Base-by-base conservation (phyloP, 768 basidiomycete genomes). In the Coprinopsis cinerea region DNA sequence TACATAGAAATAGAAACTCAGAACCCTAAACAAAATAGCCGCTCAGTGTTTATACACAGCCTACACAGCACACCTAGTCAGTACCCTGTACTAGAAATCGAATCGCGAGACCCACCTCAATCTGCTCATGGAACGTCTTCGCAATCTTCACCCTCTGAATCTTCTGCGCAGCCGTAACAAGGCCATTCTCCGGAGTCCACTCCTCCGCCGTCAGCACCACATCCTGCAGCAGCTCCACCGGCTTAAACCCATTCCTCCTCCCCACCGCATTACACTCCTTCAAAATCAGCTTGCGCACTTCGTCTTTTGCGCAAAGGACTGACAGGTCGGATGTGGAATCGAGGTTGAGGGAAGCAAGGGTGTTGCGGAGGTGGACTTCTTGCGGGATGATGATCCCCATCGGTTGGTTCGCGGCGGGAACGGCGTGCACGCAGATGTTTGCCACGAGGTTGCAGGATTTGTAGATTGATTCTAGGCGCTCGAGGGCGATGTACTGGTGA, bases 171-270 rank as follows among this genome's bases (percentile, higher is more conserved):
- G 68, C 68, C 2, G 92, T 94, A 41, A 93, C 81, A 32, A 94
- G 73, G 32, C 90, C 92, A 52, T 64, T 88, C 73, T 94, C 88
- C 0, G 92, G 89, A 4, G 91, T 93, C 92, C 92, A 94, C 67
- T 93, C 91, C 3, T 92, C 87, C 24, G 83, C 61, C 4, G 85
- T 85, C 59, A 95, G 66, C 17, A 95, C 76, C 23, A 92, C 85
- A 20, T 74, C 82, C 61, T 86, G 81, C 26, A 94, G 67, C 46
- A 83, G 65, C 69, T 95, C 92, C 69, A 85, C 78, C 37, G 73
- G 59, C 70, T 88, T 92, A 67, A 95, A 86, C 2, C 83, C 85
- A 46, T 77, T 84, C 78, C 88, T 92, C 81, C 86, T 93, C 13
- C 89, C 94, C 3, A 82, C 66, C 3, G 69, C 71, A 56, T 92